These are phyloP conservation scores for Penicillium lagena DNA, from an alignment of 495 filamentous ascomycete genomes.

Conservation along the genomic window DNA sequence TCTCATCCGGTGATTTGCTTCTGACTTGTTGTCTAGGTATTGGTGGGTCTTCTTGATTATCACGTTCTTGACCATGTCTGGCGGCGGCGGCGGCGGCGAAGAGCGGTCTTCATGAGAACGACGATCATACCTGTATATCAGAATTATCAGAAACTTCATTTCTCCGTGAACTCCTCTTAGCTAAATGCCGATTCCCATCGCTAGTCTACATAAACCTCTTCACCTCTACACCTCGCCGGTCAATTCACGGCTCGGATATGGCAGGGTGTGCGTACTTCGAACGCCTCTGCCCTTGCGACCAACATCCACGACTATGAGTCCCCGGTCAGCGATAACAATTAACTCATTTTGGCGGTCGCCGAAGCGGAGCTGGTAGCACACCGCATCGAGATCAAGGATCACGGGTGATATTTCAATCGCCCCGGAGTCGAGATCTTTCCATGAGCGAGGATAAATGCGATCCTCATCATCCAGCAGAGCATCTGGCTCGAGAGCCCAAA, in stretches of 20 bases:
- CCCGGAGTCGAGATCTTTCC: constrained; percentile 9
- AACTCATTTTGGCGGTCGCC: constrained; percentile 32
- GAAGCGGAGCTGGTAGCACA: constrained; percentile 36
- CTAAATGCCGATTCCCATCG: too few species aligned
- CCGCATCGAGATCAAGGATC: constrained; percentile 28
- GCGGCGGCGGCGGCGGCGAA: constrained; percentile 36
- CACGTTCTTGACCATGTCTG: constrained; percentile 35
- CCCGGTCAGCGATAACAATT: constrained; percentile 41
- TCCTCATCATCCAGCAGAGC: constrained; percentile 21
- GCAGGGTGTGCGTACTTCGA: neutral
- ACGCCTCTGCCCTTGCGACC: constrained; percentile 8
- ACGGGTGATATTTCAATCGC: constrained; percentile 27
- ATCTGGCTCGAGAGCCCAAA: constrained; percentile 39
- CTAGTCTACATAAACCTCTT: too few species aligned
- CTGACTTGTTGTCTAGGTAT: constrained; percentile 21
- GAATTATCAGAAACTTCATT: too few species aligned
- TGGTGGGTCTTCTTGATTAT: constrained; percentile 44
- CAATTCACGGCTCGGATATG: neutral
- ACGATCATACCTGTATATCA: too few species aligned
- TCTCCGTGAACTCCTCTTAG: too few species aligned
- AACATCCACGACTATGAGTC: constrained; percentile 35
- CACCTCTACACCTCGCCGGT: too few species aligned
- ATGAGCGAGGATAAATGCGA: constrained; percentile 27
- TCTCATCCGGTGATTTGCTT: neutral
- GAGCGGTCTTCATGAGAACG: constrained; percentile 6